phyloP scores from a whole-genome alignment of 768 basidiomycete species.

The Lactifluus subvellereus region DNA sequence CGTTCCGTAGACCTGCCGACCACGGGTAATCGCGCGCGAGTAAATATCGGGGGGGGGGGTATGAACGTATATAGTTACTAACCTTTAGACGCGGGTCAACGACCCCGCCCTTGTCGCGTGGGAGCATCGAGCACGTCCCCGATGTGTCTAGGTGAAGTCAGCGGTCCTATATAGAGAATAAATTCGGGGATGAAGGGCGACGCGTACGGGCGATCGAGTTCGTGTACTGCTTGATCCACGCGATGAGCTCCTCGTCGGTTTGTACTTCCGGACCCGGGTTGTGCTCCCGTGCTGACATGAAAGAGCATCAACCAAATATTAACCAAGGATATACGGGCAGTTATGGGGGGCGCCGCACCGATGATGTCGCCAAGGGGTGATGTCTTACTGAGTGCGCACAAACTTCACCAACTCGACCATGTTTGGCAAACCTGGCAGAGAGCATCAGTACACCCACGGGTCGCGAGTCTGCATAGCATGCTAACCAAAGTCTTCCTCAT shows the following conservation, averaged over 20 bases:
- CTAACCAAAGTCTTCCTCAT: slow-evolving; percentile 32
- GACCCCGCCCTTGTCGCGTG: slow-evolving; percentile 45
- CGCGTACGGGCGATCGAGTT: slow-evolving; percentile 11
- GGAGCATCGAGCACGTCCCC: slow-evolving; percentile 50
- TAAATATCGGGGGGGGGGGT: background rate
- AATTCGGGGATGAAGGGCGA: slow-evolving; percentile 26
- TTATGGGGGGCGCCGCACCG: slow-evolving; percentile 10
- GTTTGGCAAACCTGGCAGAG: slow-evolving; percentile 28
- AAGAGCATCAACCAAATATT: background rate
- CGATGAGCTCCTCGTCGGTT: slow-evolving; percentile 29
- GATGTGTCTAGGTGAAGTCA: slow-evolving; percentile 35
- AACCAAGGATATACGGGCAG: background rate
- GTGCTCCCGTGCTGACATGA: slow-evolving; percentile 27
- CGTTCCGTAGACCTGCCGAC: slow-evolving; percentile 36
- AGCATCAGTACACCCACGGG: background rate
- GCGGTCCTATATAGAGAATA: background rate
- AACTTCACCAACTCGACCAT: slow-evolving; percentile 32
- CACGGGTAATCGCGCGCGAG: too few species aligned
- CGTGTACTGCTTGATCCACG: slow-evolving; percentile 13
- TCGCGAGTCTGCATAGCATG: background rate
- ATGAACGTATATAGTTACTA: background rate
- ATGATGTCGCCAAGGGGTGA: slow-evolving; percentile 29
- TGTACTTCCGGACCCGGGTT: slow-evolving; percentile 31
- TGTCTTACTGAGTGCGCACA: slow-evolving; percentile 25
- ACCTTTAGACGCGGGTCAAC: slow-evolving; percentile 46